These are phyloP conservation scores for Plantago elongata DNA, from an alignment of 257 asterid species.

Conservation along the genomic window DNA sequence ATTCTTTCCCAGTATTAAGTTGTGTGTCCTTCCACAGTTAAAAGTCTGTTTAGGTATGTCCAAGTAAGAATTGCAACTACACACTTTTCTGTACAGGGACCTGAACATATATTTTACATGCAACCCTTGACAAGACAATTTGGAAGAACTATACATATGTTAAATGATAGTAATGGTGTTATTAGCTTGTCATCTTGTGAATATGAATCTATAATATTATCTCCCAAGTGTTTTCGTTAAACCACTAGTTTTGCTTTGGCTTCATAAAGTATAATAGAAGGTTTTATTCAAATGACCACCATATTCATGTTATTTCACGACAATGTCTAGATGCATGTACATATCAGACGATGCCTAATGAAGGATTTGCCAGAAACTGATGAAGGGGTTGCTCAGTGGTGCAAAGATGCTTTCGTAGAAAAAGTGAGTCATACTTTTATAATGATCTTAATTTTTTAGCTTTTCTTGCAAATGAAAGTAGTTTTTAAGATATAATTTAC, in stretches of 20 bases:
- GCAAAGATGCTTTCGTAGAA: constrained; percentile 69
- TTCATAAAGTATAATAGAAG: neutral
- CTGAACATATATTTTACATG: no score
- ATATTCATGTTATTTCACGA: constrained; percentile 14
- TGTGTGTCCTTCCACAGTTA: no score
- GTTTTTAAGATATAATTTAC: neutral
- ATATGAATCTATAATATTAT: neutral
- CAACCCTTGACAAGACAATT: no score
- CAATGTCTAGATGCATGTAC: constrained; percentile 74
- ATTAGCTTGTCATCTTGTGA: constrained; percentile 1
- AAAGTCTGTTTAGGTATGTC: no score
- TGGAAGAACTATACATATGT: neutral
- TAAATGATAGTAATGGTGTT: neutral
- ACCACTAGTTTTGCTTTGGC: neutral
- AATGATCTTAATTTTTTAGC: neutral
- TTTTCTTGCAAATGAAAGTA: neutral
- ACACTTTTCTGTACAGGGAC: no score
- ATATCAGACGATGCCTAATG: constrained; percentile 78
- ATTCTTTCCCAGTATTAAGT: neutral
- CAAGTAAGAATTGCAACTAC: no score
- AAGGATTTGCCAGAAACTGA: constrained; percentile 82
- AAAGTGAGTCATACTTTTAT: constrained; percentile 44
- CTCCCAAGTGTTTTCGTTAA: constrained; percentile 2
- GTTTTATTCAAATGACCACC: neutral
- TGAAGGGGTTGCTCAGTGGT: constrained; percentile 88